Percentiles rank a stretch among this genome's conserved stretches.
Conservation (phyloP, 306 rosid species). For the Adenanthera pavonina region DNA sequence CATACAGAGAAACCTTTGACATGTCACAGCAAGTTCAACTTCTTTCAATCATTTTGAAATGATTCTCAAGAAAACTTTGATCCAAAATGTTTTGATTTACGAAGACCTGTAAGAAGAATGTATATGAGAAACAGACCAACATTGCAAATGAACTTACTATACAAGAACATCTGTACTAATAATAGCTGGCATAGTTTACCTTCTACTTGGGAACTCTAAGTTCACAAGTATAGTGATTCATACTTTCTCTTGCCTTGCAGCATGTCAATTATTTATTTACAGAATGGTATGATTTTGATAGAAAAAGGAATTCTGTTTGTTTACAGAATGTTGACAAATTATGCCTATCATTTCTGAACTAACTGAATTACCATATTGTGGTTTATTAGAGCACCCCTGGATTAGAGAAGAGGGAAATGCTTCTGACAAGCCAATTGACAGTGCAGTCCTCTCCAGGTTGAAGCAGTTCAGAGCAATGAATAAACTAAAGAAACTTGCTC, state of each 20-base stretch:
- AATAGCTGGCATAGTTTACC: not conserved
- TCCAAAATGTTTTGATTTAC: not conserved
- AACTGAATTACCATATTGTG: slow-evolving; percentile 41
- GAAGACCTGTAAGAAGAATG: not conserved
- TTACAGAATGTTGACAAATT: not conserved
- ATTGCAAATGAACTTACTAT: no score
- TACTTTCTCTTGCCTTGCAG: slow-evolving; percentile 12
- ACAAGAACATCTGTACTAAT: not conserved
- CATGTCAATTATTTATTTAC: slow-evolving; percentile 24
- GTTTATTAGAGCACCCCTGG: slow-evolving; percentile 86
- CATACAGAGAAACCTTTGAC: not conserved
- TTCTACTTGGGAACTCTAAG: not conserved
- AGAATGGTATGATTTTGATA: not conserved
- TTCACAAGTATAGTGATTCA: slow-evolving; percentile 16
- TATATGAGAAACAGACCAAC: no score
- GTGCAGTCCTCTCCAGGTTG: slow-evolving; percentile 92
- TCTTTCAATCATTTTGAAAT: not conserved
- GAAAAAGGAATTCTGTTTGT: not conserved
- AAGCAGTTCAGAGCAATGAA: slow-evolving; percentile 97
- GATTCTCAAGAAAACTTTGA: not conserved
- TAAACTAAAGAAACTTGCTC: slow-evolving; percentile 87
- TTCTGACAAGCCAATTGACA: slow-evolving; percentile 88
- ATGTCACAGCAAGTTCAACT: not conserved
- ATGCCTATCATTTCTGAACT: slow-evolving; percentile 22
- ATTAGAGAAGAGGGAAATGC: slow-evolving; percentile 89